phyloP scores from a whole-genome alignment of 371 early-diverging fungal species.

The Catenaria anguillulae region DNA sequence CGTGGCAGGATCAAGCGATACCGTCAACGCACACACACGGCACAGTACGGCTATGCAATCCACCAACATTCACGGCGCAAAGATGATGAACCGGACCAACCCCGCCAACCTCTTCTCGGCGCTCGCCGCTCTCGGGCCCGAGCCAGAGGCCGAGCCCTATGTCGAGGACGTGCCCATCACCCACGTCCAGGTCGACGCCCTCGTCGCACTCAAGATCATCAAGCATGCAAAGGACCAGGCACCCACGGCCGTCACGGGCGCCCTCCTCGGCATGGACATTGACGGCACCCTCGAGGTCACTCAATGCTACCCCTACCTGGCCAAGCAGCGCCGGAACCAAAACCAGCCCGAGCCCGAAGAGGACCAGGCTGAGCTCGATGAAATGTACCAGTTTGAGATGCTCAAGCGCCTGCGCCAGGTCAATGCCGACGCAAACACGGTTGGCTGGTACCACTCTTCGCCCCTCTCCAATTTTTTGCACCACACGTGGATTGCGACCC shows the following conservation, averaged over 20 bases:
- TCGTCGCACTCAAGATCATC: conserved; percentile 77
- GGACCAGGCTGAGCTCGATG: conserved; percentile 14
- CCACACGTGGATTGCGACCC: conserved; percentile 75
- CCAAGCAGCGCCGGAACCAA: conserved; percentile 23
- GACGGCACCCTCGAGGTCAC: conserved; percentile 75
- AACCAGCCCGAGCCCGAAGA: conserved; percentile 15
- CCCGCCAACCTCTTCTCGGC: background rate
- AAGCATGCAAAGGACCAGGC: conserved; percentile 79
- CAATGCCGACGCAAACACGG: conserved; percentile 86
- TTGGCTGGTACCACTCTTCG: conserved; percentile 93
- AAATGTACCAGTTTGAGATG: conserved; percentile 85
- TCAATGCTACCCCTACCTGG: conserved; percentile 75
- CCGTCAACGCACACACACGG: no score
- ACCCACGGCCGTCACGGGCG: conserved; percentile 74
- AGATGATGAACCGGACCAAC: background rate
- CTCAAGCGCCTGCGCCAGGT: conserved; percentile 79
- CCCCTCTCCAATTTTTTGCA: conserved; percentile 78
- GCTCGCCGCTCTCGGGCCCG: no score
- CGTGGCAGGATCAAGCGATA: no score
- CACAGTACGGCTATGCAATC: no score
- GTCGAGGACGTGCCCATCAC: background rate
- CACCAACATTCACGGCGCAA: no score
- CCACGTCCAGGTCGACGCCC: background rate
- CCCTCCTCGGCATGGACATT: conserved; percentile 47
- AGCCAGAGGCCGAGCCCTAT: no score